phyloP scores from a whole-genome alignment of 176 grass and related monocot species.

The Tillandsia fasciculata region DNA sequence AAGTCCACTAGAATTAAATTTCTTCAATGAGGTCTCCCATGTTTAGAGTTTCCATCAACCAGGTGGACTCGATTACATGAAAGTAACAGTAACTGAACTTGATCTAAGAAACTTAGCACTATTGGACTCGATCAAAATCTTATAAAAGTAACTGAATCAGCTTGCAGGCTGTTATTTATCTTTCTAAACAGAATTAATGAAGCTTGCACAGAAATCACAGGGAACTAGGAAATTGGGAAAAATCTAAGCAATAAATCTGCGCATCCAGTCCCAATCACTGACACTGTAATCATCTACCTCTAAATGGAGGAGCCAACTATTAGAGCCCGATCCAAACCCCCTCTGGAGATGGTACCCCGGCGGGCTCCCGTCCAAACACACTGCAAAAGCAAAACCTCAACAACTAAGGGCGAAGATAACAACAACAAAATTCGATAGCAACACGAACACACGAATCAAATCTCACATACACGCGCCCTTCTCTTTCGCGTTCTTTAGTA shows the following conservation, averaged over 20 bases:
- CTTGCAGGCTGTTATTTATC: too few relatives aligned
- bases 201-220: not conserved
- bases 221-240: not conserved
- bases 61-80: too few relatives aligned
- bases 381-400: slow-evolving; percentile 20
- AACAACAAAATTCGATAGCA: not conserved
- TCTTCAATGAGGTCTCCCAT: too few relatives aligned
- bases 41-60: too few relatives aligned
- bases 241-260: not conserved
- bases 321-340: slow-evolving; percentile 35
- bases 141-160: too few relatives aligned
- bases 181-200: too few relatives aligned
- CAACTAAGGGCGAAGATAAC: not conserved
- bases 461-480: slow-evolving; percentile 57
- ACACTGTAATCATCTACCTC: slow-evolving; percentile 27
- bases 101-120: too few relatives aligned
- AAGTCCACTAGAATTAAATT: too few relatives aligned
- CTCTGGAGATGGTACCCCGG: slow-evolving; percentile 64
- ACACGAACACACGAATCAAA: not conserved
- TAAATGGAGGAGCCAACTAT: slow-evolving; percentile 54
- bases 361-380: slow-evolving; percentile 62
- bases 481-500: slow-evolving; percentile 44
- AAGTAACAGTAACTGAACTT: too few relatives aligned
- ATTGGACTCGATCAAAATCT: too few relatives aligned
- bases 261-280: too few relatives aligned